These are phyloP conservation scores for Cercis canadensis DNA, from an alignment of 306 rosid species.

Conservation along the genomic window DNA sequence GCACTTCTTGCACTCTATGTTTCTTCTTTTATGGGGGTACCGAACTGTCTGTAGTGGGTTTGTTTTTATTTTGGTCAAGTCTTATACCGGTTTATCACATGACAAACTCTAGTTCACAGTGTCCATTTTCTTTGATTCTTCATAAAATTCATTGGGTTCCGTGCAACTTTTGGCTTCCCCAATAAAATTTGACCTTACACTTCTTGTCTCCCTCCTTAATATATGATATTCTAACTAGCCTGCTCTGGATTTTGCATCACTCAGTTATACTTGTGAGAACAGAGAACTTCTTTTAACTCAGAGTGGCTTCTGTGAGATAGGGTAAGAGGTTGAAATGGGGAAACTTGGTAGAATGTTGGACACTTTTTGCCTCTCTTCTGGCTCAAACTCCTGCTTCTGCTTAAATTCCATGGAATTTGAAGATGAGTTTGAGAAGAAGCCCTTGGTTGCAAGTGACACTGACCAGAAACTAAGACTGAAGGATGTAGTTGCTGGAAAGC, in stretches of 20 bases:
- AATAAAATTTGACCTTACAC: slow-evolving; percentile 56
- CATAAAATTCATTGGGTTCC: slow-evolving; percentile 48
- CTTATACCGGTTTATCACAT: slow-evolving; percentile 54
- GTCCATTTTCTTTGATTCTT: slow-evolving; percentile 42
- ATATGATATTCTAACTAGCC: slow-evolving; percentile 40
- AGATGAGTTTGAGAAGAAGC: slow-evolving; percentile 64
- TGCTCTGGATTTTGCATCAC: slow-evolving; percentile 35
- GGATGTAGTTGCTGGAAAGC: slow-evolving; percentile 78
- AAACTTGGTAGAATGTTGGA: slow-evolving; percentile 71
- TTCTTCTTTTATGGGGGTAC: slow-evolving; percentile 29
- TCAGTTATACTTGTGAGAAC: slow-evolving; percentile 21
- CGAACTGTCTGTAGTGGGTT: slow-evolving; percentile 17
- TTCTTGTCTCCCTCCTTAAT: slow-evolving; percentile 34
- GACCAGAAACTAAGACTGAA: slow-evolving; percentile 61
- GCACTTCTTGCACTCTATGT: slow-evolving; percentile 35
- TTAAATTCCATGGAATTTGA: slow-evolving; percentile 55
- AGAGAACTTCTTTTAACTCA: slow-evolving; percentile 25
- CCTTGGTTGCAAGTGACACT: slow-evolving; percentile 54
- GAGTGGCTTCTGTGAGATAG: slow-evolving; percentile 26
- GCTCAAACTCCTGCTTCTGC: slow-evolving; percentile 74
- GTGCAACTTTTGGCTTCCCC: slow-evolving; percentile 64
- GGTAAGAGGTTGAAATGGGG: slow-evolving; percentile 59
- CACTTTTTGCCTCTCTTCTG: slow-evolving; percentile 59
- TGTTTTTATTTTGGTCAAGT: slow-evolving; percentile 28
- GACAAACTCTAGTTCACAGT: slow-evolving; percentile 48